phyloP scores from a whole-genome alignment of 768 basidiomycete genomes.

The Lactifluus subvellereus region DNA sequence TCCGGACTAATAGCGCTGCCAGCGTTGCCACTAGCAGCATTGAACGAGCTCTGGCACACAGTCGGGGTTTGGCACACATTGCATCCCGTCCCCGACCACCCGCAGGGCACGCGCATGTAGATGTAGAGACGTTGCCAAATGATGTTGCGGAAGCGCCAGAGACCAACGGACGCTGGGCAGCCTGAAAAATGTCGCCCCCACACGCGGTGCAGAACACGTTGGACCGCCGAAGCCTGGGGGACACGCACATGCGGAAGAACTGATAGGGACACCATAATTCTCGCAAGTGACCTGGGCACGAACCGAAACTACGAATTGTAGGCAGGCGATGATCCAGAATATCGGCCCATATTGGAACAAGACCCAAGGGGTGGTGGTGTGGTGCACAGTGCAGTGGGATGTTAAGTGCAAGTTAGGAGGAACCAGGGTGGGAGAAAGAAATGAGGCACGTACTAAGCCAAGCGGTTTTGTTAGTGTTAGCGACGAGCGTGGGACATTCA shows the following conservation, averaged over 20 bases:
- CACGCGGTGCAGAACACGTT: conserved; percentile 64
- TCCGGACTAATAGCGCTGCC: conserved; percentile 18
- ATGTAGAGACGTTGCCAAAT: conserved; percentile 60
- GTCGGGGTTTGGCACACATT: conserved; percentile 67
- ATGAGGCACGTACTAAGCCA: background rate
- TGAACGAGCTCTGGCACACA: conserved; percentile 64
- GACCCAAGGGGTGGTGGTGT: background rate
- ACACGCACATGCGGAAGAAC: conserved; percentile 61
- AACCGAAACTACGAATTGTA: background rate
- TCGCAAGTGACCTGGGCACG: conserved; percentile 42
- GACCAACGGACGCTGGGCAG: conserved; percentile 49
- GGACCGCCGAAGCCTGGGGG: conserved; percentile 77
- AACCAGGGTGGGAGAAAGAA: background rate
- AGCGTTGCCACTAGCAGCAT: conserved; percentile 36
- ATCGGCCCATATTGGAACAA: background rate
- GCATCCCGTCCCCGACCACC: conserved; percentile 75
- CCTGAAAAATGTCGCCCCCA: conserved; percentile 78
- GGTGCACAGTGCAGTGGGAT: background rate
- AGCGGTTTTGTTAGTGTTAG: too few relatives aligned
- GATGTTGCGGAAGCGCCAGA: conserved; percentile 31
- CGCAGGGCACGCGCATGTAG: conserved; percentile 59
- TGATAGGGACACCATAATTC: conserved; percentile 54
- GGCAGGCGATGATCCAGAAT: background rate
- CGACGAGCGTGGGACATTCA: too few relatives aligned
- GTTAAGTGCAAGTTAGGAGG: too few relatives aligned